These are phyloP conservation scores for Datura wrightii DNA, from an alignment of 257 asterid species.

Conservation along the genomic window DNA sequence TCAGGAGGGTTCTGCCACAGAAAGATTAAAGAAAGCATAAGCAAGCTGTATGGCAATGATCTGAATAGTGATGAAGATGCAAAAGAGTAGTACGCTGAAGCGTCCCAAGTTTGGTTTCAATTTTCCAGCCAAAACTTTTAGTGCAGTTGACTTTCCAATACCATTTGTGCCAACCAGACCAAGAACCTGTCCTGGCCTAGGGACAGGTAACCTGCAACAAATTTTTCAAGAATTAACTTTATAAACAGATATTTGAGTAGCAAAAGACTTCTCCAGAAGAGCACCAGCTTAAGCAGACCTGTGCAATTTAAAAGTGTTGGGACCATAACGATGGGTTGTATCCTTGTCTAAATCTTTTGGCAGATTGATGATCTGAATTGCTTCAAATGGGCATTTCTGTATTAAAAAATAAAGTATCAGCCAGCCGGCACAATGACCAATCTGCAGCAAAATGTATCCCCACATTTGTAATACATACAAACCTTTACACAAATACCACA, in stretches of 20 bases:
- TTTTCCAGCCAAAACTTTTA: slow-evolving; percentile 94
- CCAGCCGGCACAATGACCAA: slow-evolving; percentile 30
- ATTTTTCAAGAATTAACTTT: background rate
- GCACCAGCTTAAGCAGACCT: slow-evolving; percentile 52
- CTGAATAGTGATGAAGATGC: background rate
- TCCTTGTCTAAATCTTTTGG: slow-evolving; percentile 95
- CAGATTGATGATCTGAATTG: slow-evolving; percentile 91
- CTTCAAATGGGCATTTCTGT: slow-evolving; percentile 97
- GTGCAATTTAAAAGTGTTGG: slow-evolving; percentile 92
- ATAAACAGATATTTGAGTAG: slow-evolving; percentile 32
- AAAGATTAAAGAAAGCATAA: slow-evolving; percentile 32
- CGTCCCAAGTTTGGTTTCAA: slow-evolving; percentile 98
- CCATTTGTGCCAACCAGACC: slow-evolving; percentile 99
- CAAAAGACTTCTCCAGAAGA: slow-evolving; percentile 25
- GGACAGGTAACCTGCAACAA: slow-evolving; percentile 82
- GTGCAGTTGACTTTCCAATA: slow-evolving; percentile 93
- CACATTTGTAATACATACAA: slow-evolving; percentile 30
- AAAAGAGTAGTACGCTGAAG: slow-evolving; percentile 57
- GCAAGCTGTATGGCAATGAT: slow-evolving; percentile 32
- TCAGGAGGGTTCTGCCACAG: slow-evolving; percentile 93
- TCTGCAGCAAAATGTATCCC: slow-evolving; percentile 15
- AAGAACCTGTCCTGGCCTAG: slow-evolving; percentile 99
- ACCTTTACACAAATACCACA: slow-evolving; percentile 99
- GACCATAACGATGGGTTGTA: slow-evolving; percentile 98
- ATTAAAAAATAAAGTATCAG: slow-evolving; percentile 25